Evolutionary conservation across 225 moss, liverwort and hornwort species (phyloP).

Genomic region (Marchantia paleacea): DNA sequence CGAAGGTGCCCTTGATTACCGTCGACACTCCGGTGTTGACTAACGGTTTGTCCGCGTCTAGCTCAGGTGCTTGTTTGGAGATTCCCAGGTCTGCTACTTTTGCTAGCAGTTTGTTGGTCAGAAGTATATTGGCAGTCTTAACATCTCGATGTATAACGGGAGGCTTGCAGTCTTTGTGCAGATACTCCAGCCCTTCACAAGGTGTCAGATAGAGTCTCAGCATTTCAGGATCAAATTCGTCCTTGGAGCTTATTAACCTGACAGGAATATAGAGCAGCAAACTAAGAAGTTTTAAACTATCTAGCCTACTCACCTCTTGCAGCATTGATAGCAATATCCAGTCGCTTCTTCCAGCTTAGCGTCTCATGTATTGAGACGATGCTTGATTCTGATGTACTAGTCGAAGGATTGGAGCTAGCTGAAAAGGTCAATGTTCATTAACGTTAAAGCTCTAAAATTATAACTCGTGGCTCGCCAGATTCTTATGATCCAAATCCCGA

Average conservation of each 20-base stretch:
- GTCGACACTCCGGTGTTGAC: neutral
- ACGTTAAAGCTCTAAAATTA: too few species aligned
- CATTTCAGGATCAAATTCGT: too few species aligned
- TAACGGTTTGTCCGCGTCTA: too few species aligned
- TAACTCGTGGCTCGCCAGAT: too few species aligned
- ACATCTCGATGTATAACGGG: neutral
- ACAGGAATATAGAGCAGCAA: too few species aligned
- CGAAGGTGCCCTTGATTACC: slow-evolving; percentile 23
- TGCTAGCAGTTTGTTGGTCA: neutral
- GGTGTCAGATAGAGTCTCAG: neutral
- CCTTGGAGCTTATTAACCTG: too few species aligned
- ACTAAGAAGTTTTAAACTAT: too few species aligned
- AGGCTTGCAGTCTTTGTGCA: neutral
- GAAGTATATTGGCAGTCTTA: neutral
- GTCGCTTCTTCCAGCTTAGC: neutral
- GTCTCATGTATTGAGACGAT: too few species aligned
- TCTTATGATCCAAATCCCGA: too few species aligned
- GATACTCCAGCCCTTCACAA: neutral
- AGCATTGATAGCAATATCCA: neutral
- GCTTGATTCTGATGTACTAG: too few species aligned
- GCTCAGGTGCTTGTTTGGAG: slow-evolving; percentile 4
- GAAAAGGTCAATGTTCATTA: too few species aligned
- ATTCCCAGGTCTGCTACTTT: slow-evolving; percentile 14
- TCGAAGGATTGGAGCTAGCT: too few species aligned
- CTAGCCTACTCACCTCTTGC: neutral